Conservation (phyloP, 2,329 filamentous ascomycete genomes). For the Pleoardoris graminearum region DNA sequence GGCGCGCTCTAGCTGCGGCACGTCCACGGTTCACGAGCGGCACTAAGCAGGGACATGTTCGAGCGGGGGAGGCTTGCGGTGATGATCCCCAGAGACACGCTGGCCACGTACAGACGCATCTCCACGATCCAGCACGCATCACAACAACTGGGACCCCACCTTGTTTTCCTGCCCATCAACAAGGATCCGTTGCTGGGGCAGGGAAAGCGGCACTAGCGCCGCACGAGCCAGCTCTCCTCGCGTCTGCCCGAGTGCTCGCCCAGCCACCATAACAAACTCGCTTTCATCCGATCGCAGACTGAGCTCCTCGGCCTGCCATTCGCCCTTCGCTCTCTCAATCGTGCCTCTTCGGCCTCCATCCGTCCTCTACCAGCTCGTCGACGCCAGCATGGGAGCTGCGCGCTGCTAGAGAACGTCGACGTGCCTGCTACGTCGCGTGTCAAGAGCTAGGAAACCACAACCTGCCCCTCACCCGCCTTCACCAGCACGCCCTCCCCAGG, state of each 20-base stretch:
- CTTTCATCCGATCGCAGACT: slow-evolving; percentile 24
- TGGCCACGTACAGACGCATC: not conserved
- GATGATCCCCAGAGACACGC: not conserved
- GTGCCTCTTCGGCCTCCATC: slow-evolving; percentile 18
- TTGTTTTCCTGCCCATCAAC: not conserved
- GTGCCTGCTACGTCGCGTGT: slow-evolving; percentile 39
- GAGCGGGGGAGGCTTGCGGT: not conserved
- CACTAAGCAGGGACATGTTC: not conserved
- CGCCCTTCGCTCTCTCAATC: slow-evolving; percentile 36
- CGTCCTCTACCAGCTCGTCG: slow-evolving; percentile 12
- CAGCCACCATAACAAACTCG: slow-evolving; percentile 36
- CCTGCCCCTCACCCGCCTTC: slow-evolving; percentile 30
- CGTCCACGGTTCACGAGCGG: slow-evolving; percentile 1
- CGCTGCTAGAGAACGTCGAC: slow-evolving; percentile 35
- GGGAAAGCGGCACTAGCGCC: slow-evolving; percentile 8
- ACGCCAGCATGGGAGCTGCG: slow-evolving; percentile 30
- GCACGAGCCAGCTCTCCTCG: slow-evolving; percentile 9
- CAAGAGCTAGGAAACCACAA: slow-evolving; percentile 33
- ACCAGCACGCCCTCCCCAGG: slow-evolving; percentile 18
- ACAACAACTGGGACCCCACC: slow-evolving; percentile 3
- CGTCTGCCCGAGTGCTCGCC: slow-evolving; percentile 19
- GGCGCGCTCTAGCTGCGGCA: not conserved
- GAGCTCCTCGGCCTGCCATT: slow-evolving; percentile 20
- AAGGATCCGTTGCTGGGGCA: slow-evolving; percentile 14
- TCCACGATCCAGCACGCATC: not conserved